Evolutionary conservation across 2,329 filamentous ascomycete genomes (phyloP).

Genomic region (Mycosphaerella sp.): DNA sequence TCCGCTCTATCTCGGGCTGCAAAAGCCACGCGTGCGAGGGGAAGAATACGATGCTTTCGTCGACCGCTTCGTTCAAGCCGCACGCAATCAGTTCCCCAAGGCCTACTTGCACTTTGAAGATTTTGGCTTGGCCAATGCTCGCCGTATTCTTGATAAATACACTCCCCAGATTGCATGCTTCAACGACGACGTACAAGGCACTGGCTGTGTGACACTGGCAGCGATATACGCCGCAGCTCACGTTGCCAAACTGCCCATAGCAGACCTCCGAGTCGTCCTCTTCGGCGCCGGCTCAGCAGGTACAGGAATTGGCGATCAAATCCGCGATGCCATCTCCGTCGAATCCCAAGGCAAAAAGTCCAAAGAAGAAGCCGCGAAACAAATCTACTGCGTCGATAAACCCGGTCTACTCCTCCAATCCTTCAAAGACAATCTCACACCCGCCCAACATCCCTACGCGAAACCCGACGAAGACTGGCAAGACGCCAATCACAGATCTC

Average conservation of each 20-base stretch:
- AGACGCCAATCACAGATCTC: constrained; percentile 48
- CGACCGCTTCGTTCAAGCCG: constrained; percentile 57
- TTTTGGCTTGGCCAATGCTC: constrained; percentile 71
- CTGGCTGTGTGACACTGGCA: constrained; percentile 78
- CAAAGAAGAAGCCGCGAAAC: constrained; percentile 66
- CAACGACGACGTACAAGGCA: constrained; percentile 88
- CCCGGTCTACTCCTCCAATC: constrained; percentile 61
- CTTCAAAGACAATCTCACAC: constrained; percentile 54
- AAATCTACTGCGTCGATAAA: constrained; percentile 75
- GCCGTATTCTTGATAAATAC: constrained; percentile 70
- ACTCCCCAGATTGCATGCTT: constrained; percentile 70
- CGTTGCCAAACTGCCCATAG: constrained; percentile 58
- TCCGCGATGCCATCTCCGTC: constrained; percentile 68
- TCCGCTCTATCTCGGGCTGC: constrained; percentile 71
- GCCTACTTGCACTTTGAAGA: constrained; percentile 86
- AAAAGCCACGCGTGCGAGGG: constrained; percentile 59
- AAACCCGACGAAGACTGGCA: constrained; percentile 60
- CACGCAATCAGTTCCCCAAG: constrained; percentile 63
- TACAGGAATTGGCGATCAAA: constrained; percentile 78
- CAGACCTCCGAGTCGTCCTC: constrained; percentile 64
- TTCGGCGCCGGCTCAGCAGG: constrained; percentile 80
- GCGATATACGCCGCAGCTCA: constrained; percentile 71
- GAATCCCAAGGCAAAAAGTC: constrained; percentile 52
- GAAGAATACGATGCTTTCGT: constrained; percentile 71
- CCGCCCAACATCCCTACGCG: constrained; percentile 62